Evolutionary conservation across 306 rosid genomes (phyloP), one percentile per base, ranked within the genome.

Genomic region (Luffa aegyptiaca): DNA sequence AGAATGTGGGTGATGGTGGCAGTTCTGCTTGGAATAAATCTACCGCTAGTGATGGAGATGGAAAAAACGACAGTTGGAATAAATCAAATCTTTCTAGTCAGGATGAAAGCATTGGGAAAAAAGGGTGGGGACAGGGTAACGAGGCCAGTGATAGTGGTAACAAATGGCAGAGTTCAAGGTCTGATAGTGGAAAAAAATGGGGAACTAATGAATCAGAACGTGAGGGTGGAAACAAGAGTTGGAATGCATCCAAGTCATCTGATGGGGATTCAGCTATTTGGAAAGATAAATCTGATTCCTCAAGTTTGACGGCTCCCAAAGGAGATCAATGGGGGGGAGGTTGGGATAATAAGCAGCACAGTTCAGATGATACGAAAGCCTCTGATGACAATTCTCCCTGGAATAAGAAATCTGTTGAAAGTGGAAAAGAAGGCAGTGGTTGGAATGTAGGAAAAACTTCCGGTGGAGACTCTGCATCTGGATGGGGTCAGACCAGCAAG

Each of bases 401-500:
- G 85, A 75, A 82, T 59, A 79, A 85, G 69, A 46, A 83, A 52
- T 13, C 81, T 74, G 82, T 57, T 79, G 69, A 49, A 79, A 74
- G 51, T 8, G 14, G 69, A 1, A 69, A 72, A 69, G 64, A 56
- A 76, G 84, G 45, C 69, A 63, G 63, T 76, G 68, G 81, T 65
- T 81, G 84, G 84, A 76, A 64, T 35, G 56, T 65, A 39, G 80
- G 84, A 39, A 55, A 70, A 58, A 64, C 66, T 42, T n/a, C 56
- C 3, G 72, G 70, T 12, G 82, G 52, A 46, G 75, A 59, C 80
- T 59, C 56, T 41, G 79, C 56, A 62, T 55, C 83, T 71, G 88
- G 81, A 42, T 86, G 88, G 89, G 82, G 85, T 35, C 84, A 72
- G 44, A 82, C 64, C 21, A 51, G 49, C 33, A 75, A 31, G 61